These are phyloP conservation scores for Leccinum obscurum DNA, from an alignment of 768 basidiomycete genomes.

Conservation along the genomic window DNA sequence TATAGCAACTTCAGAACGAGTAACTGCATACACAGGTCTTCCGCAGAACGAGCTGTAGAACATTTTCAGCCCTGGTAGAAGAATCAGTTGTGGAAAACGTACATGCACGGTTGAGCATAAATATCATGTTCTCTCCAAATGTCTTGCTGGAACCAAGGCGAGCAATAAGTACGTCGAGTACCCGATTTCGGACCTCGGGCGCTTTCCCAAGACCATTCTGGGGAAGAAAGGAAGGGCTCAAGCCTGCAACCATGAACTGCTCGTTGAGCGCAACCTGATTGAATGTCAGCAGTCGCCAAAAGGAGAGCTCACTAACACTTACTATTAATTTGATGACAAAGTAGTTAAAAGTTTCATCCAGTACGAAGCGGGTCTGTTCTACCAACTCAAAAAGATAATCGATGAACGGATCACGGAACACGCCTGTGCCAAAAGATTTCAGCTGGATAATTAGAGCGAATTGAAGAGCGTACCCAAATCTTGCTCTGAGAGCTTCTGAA, in stretches of 20 bases:
- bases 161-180: conserved; percentile 81
- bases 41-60: conserved; percentile 74
- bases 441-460: conserved; percentile 6
- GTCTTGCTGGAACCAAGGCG: conserved; percentile 87
- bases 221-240: conserved; percentile 37
- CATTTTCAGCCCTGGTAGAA: conserved; percentile 7
- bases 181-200: conserved; percentile 66
- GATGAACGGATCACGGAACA: conserved; percentile 83
- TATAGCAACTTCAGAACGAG: conserved; percentile 94
- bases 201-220: conserved; percentile 27
- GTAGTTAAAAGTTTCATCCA: conserved; percentile 94
- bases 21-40: conserved; percentile 93
- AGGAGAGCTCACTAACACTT: conserved; percentile 28
- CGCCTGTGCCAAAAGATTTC: conserved; percentile 43
- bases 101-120: conserved; percentile 97
- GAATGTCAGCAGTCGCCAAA: conserved; percentile 9
- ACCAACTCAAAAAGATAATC: conserved; percentile 91
- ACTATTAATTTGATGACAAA: conserved; percentile 94
- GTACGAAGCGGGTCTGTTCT: conserved; percentile 84
- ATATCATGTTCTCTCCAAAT: conserved; percentile 98
- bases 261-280: conserved; percentile 90
- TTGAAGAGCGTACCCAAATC: conserved; percentile 69
- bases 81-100: conserved; percentile 32
- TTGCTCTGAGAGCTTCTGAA: conserved; percentile 75
- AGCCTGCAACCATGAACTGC: conserved; percentile 93